Evolutionary conservation across 1,139 yeast genomes (phyloP), one percentile per base, ranked within the genome.

Genomic region (Lodderomyces parapsilosis): DNA sequence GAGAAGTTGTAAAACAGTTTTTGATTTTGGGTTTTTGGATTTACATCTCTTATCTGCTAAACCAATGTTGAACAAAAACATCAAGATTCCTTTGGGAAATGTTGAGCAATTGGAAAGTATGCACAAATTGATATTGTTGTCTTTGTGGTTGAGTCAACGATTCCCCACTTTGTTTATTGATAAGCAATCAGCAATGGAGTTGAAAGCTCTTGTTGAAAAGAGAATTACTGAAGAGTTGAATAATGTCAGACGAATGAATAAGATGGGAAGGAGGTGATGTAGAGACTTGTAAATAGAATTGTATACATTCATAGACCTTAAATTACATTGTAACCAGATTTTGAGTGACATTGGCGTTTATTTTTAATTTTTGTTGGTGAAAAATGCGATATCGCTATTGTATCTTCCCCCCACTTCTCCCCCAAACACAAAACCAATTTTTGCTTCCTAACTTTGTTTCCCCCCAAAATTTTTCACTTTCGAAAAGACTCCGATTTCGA

Each of bases 131-230:
- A 73, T 88, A 19, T 74, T 84, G 51, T 66, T 88, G 11, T 91
- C 80, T 58, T 67, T 89, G 60, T 93, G 99, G 99, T 71, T 93
- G 49, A 76, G 88, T 47, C 93, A 88, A 58, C 66, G 97, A 56
- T 91, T 86, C 71, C 96, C 97, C 0, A 80, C 84, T 31, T 73
- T 83, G 42, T 86, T 90, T 54, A 77, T 86, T 9, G 96, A 89
- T 58, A 71, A 81, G 23, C 86, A 84, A 46, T 80, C 90, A 41
- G 96, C 96, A 0, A 63, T 64, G 34, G 87, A 86, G 46, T 63
- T 88, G 53, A 85, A 86, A 57, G 67, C 77, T 22, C 61, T 83
- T 51, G 76, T 84, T 38, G 93, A 86, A 55, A 74, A 79, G 57
- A 69, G 83, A 46, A 83, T 86, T 38, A 77, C 78, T 50, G 84